Evolutionary conservation across 176 grass and related monocot genomes (phyloP), one percentile per base, ranked within the genome.

Genomic region (Raddia distichophylla): DNA sequence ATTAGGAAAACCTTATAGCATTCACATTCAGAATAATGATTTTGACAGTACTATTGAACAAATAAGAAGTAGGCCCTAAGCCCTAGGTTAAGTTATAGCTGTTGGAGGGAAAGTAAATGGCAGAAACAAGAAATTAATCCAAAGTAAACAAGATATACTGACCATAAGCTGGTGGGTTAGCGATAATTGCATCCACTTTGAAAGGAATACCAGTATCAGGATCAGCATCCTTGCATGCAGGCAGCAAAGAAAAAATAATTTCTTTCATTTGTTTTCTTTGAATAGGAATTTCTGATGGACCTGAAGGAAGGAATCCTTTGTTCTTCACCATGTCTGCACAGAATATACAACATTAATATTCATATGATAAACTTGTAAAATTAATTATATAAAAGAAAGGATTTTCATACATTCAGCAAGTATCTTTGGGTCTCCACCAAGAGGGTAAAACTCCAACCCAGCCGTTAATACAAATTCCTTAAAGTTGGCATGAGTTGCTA

Each of bases 221-320:
- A 73, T 99, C 93, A 50, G 85, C n/a, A 0, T 99, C 82, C 79
- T 78, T 96, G 73, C 97, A 99, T 2, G 97, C 93, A 79, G 89
- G 77, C 13, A 76, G 77, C 67, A 99, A 81, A 18, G 97, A 99
- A 86, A 96, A 93, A 81, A 99, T 93, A 44, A 99, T 99, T 2
- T 99, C 97, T 87, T 88, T 95, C 0, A 99, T 93, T 76, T 99
- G 97, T 44, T 99, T 99, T 78, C 97, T 84, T 85, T 99, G 97
- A 67, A 93, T 85, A 76, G 89, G 34, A 86, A 99, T 93, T 86
- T 99, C 97, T 42, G 93, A 99, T 56, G 93, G 93, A 12, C 85
- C 70, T 15, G 97, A 99, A 70, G 96, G 96, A 14, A 99, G 85
- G 51, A 99, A 99, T 32, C 96, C 96, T 90, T 99, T 99, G 61